phyloP scores from a whole-genome alignment of 768 basidiomycete species.

The Tephrocybe sp. region DNA sequence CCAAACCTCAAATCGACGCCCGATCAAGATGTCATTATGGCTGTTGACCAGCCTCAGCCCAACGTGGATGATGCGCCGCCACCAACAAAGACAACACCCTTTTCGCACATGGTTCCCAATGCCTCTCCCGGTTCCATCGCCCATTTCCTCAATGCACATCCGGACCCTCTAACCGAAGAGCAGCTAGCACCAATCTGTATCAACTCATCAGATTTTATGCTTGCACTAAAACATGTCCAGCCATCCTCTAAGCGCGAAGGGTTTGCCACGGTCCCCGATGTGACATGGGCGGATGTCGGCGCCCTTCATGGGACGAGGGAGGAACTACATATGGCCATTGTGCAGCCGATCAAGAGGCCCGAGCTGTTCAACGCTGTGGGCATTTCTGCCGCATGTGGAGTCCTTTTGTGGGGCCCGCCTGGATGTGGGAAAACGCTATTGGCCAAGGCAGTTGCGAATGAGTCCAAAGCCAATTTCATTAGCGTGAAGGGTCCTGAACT shows the following conservation, averaged over 20 bases:
- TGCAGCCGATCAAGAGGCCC: slow-evolving; percentile 88
- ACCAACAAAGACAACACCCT: slow-evolving; percentile 5
- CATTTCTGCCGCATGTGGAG: slow-evolving; percentile 89
- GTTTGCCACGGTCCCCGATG: slow-evolving; percentile 94
- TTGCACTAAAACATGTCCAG: slow-evolving; percentile 85
- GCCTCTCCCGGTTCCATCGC: slow-evolving; percentile 64
- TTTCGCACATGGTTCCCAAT: slow-evolving; percentile 35
- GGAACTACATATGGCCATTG: slow-evolving; percentile 96
- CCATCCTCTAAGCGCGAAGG: slow-evolving; percentile 98
- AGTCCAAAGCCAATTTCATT: slow-evolving; percentile 94
- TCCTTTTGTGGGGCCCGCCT: slow-evolving; percentile 97
- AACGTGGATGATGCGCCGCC: slow-evolving; percentile 4
- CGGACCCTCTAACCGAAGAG: slow-evolving; percentile 67
- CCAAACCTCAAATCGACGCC: slow-evolving; percentile 29
- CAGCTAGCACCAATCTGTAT: slow-evolving; percentile 84
- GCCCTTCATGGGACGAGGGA: slow-evolving; percentile 85
- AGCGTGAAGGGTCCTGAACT: slow-evolving; percentile 97
- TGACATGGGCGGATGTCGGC: slow-evolving; percentile 93
- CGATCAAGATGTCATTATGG: slow-evolving; percentile 41
- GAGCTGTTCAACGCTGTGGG: slow-evolving; percentile 88
- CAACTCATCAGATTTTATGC: slow-evolving; percentile 73
- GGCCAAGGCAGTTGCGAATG: slow-evolving; percentile 98
- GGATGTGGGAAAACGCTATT: slow-evolving; percentile 97
- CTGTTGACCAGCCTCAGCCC: slow-evolving; percentile 31
- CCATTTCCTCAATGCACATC: slow-evolving; percentile 86